phyloP scores from a whole-genome alignment of 139 green algal genomes.

The Chlorella sorokiniana region DNA sequence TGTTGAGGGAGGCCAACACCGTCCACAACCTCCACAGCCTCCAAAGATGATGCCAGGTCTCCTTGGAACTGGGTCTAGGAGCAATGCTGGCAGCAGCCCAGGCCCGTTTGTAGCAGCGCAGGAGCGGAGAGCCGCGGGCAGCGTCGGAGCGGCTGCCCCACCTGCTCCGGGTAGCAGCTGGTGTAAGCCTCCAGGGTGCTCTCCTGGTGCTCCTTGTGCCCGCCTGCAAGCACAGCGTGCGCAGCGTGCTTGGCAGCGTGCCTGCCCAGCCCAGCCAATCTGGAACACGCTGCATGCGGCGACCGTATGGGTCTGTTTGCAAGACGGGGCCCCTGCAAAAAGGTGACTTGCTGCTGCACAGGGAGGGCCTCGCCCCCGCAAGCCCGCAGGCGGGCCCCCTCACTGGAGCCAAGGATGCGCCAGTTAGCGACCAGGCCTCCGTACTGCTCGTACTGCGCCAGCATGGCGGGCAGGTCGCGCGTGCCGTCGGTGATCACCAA shows the following conservation, averaged over 20 bases:
- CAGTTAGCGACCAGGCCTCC: conserved; percentile 3
- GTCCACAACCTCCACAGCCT: too few relatives aligned
- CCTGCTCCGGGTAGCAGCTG: neutral
- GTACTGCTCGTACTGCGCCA: neutral
- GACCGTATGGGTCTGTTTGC: too few relatives aligned
- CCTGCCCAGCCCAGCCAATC: too few relatives aligned
- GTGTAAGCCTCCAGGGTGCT: conserved; percentile 12
- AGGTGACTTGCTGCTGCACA: too few relatives aligned
- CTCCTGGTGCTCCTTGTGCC: neutral
- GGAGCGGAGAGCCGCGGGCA: neutral
- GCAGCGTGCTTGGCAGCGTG: neutral
- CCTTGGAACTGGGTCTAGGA: too few relatives aligned
- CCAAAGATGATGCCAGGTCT: too few relatives aligned
- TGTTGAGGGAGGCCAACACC: neutral
- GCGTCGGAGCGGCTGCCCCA: neutral
- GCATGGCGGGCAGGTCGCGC: neutral
- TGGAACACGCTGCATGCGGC: too few relatives aligned
- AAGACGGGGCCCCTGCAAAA: too few relatives aligned
- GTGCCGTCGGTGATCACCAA: neutral
- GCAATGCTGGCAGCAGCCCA: too few relatives aligned
- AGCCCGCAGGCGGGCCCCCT: neutral
- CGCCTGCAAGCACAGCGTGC: neutral
- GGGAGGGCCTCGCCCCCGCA: too few relatives aligned
- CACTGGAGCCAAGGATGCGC: neutral
- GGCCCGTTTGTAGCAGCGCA: too few relatives aligned